A percentile compares a stretch with the other conserved stretches of the same genome.
phyloP scores from a whole-genome alignment of 2,329 filamentous ascomycete species.

The Phialophora chinensis region DNA sequence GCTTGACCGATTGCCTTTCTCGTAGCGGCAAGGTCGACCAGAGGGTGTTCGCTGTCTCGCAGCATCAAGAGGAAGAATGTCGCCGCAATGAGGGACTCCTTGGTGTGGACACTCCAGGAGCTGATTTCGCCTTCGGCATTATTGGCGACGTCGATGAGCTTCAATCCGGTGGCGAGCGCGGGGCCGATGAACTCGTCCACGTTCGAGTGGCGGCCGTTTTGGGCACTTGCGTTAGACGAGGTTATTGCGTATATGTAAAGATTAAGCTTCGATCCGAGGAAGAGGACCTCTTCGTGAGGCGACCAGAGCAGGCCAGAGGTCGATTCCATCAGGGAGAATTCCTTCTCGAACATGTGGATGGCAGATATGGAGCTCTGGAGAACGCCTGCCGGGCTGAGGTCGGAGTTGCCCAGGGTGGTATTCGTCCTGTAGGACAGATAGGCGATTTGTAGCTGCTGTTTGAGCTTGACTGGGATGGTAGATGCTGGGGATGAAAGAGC shows the following conservation, averaged over 20 bases:
- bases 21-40: slow-evolving; percentile 17
- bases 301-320: slow-evolving; percentile 17
- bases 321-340: slow-evolving; percentile 20
- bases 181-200: slow-evolving; percentile 20
- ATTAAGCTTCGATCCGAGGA: slow-evolving; percentile 18
- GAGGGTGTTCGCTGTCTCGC: slow-evolving; percentile 17
- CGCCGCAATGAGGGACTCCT: slow-evolving; percentile 20
- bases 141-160: slow-evolving; percentile 15
- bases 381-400: slow-evolving; percentile 18
- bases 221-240: slow-evolving; percentile 8
- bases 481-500: slow-evolving; percentile 14
- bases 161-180: slow-evolving; percentile 15
- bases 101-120: slow-evolving; percentile 20
- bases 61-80: slow-evolving; percentile 23
- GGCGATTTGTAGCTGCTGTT: slow-evolving; percentile 19
- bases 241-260: slow-evolving; percentile 20
- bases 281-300: slow-evolving; percentile 15
- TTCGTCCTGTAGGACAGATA: slow-evolving; percentile 20
- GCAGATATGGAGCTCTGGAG: slow-evolving; percentile 20
- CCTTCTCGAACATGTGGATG: slow-evolving; percentile 22
- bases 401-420: slow-evolving; percentile 17
- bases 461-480: slow-evolving; percentile 12
- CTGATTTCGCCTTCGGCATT: slow-evolving; percentile 18
- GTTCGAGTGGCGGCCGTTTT: slow-evolving; percentile 20
- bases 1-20: slow-evolving; percentile 19